A percentile compares a stretch with the other conserved stretches of the same genome.
phyloP scores from a whole-genome alignment of 306 rosid species.

The Trifolium fragiferum region DNA sequence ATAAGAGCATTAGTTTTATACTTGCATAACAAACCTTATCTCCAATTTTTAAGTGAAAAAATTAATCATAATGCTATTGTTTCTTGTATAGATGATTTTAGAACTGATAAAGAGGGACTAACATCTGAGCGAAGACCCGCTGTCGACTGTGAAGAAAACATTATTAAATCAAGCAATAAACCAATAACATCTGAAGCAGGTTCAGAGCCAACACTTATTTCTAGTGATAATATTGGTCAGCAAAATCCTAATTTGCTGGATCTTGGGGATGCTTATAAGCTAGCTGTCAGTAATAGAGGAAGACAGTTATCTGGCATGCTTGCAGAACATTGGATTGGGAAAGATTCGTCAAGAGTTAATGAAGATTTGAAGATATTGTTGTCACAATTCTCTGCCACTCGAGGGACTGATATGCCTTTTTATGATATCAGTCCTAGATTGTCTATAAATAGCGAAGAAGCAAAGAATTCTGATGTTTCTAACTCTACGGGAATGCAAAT shows the following conservation, averaged over 20 bases:
- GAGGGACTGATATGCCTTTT: slow-evolving; percentile 62
- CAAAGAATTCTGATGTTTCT: slow-evolving; percentile 60
- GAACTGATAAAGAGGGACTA: slow-evolving; percentile 45
- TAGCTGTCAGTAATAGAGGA: slow-evolving; percentile 66
- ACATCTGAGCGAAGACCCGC: slow-evolving; percentile 41
- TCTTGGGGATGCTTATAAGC: slow-evolving; percentile 93
- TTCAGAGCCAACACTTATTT: slow-evolving; percentile 49
- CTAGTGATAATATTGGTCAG: slow-evolving; percentile 57
- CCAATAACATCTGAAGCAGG: slow-evolving; percentile 59
- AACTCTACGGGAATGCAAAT: slow-evolving; percentile 65
- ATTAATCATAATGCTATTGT: background rate
- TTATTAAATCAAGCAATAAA: slow-evolving; percentile 45
- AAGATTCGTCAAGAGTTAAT: slow-evolving; percentile 74
- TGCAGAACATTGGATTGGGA: slow-evolving; percentile 78
- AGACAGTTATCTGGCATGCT: slow-evolving; percentile 69
- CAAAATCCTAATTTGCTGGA: slow-evolving; percentile 64
- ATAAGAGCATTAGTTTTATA: slow-evolving; percentile 15
- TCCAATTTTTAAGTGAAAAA: slow-evolving; percentile 26
- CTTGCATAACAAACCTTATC: slow-evolving; percentile 31
- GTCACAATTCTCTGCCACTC: slow-evolving; percentile 71
- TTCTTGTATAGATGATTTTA: slow-evolving; percentile 43
- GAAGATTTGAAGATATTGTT: slow-evolving; percentile 78
- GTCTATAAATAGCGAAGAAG: slow-evolving; percentile 67
- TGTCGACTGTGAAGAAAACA: slow-evolving; percentile 47
- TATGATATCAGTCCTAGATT: slow-evolving; percentile 78